Base-by-base conservation (phyloP, 495 filamentous ascomycete genomes). In the Aspergillus nanangensis region DNA sequence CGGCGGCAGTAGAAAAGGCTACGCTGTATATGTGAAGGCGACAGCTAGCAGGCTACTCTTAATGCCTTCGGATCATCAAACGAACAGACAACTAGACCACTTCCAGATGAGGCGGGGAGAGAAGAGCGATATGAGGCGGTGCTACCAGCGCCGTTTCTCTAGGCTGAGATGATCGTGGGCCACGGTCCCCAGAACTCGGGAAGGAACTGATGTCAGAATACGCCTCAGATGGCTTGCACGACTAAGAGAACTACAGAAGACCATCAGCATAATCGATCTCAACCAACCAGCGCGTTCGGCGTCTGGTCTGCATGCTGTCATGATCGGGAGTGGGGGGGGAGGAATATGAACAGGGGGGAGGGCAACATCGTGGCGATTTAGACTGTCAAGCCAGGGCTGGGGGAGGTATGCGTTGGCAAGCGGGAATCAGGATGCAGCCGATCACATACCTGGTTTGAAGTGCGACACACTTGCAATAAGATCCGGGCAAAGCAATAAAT, bases 401-500 rank as follows among this genome's bases (percentile, higher is more conserved):
- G 47, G 61, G 58, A 70, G 63, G 71, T 68, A 73, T 75, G 71
- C 69, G 71, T 70, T 75, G 71, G 71, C 71, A 75, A 58, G 58
- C 52, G 61, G 56, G 57, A 55, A 54, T 51, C 35, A 59, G 56
- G 58, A 55, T 69, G 67, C 61, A 69, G 62, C 52, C 51, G 53
- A 52, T 43, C 50, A 68, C 69, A 65, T 73, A 74, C 71, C 66
- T 69, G 58, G 64, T 66, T 58, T 5, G 61, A 69, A 44, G 41
- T 61, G 65, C 65, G 58, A 17, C 33, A 36, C 15, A 14, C 15
- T 63, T 56, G 64, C 59, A 56, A 45, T 48, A 47, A 56, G 42
- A 36, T 41, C 53, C 48, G 48, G 47, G 43, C 42, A 44, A 35
- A 51, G 57, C 8, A 22, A 19, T 31, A n/a, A n/a, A n/a, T n/a